Evolutionary conservation across 2,329 filamentous ascomycete species (phyloP), one percentile per base, ranked within the genome.

Genomic region (Trichoderma atrobrunneum): DNA sequence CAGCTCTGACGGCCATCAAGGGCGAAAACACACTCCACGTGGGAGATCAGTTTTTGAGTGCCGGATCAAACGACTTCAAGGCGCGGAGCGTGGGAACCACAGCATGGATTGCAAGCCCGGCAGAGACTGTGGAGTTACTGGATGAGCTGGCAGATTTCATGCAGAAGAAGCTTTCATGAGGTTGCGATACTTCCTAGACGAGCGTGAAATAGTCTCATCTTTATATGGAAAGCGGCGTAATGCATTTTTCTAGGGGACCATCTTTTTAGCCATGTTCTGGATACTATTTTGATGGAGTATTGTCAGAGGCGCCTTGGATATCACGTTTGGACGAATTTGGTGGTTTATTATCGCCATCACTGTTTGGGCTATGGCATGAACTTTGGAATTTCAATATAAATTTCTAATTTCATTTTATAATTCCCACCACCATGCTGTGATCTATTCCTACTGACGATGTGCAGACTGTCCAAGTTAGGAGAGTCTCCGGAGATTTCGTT

Each of bases 31-130:
- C 95, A 10, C 85, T 99, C 72, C 96, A 99, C 82, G 93, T 99
- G 5, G 96, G 96, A 16, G 96, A 99, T 82, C 96, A 99, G 83
- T 99, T 99, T 81, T 84, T 99, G 74, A 97, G 93, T 73, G 95
- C 95, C 4, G 95, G 95, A 0, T 94, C 94, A 18, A 99, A 99
- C 82, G 96, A 99, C 82, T 99, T 98, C 85, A 97, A 98, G 85
- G 93, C 95, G 8, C 87, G 95, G 34, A 89, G 94, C 77, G 95
- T 97, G 24, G 96, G 93, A 39, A 98, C 95, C 1, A 98, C 96
- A 26, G 95, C 95, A 1, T 99, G 96, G 96, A 97, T 99, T 76
- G 95, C 96, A 1, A 98, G 90, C 79, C 96, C 96, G 0, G 86
- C 88, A 0, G 96, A 99, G 86, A 99, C 96, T 34, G 93, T 97